A percentile compares a stretch with the other conserved stretches of the same genome.
phyloP scores from a whole-genome alignment of 129 eudicot species.

The Centella asiatica region DNA sequence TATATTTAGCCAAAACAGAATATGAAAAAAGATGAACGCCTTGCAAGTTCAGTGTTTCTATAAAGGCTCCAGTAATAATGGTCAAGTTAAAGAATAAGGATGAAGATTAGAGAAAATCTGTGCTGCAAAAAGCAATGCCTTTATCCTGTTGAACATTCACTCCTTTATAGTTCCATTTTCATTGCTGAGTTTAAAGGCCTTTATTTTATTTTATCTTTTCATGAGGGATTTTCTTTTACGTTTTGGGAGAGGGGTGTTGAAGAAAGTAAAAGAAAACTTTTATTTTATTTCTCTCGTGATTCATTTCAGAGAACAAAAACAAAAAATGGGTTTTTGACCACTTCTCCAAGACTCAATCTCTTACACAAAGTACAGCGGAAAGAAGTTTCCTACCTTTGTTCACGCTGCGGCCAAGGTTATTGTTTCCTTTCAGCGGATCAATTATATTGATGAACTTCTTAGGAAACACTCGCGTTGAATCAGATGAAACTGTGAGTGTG shows the following conservation, averaged over 20 bases:
- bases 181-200: too few relatives aligned
- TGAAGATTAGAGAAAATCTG: too few relatives aligned
- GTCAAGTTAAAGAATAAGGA: too few relatives aligned
- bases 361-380: neutral
- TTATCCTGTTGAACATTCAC: too few relatives aligned
- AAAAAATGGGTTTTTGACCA: too few relatives aligned
- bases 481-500: conserved; percentile 36
- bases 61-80: too few relatives aligned
- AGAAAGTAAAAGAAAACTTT: neutral
- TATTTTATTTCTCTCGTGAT: neutral
- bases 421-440: conserved; percentile 70
- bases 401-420: conserved; percentile 89
- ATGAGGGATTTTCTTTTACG: too few relatives aligned
- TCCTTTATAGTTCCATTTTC: too few relatives aligned
- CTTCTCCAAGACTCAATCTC: too few relatives aligned
- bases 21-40: neutral
- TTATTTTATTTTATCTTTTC: too few relatives aligned
- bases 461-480: conserved; percentile 27
- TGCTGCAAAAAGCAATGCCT: too few relatives aligned
- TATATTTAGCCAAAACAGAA: neutral
- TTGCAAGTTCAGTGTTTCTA: neutral
- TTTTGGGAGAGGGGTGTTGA: too few relatives aligned
- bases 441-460: conserved; percentile 52
- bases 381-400: conserved; percentile 34
- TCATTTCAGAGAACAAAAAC: neutral